Base-by-base conservation (phyloP, 2,329 filamentous ascomycete genomes). In the Cucurbitaria berberidis region DNA sequence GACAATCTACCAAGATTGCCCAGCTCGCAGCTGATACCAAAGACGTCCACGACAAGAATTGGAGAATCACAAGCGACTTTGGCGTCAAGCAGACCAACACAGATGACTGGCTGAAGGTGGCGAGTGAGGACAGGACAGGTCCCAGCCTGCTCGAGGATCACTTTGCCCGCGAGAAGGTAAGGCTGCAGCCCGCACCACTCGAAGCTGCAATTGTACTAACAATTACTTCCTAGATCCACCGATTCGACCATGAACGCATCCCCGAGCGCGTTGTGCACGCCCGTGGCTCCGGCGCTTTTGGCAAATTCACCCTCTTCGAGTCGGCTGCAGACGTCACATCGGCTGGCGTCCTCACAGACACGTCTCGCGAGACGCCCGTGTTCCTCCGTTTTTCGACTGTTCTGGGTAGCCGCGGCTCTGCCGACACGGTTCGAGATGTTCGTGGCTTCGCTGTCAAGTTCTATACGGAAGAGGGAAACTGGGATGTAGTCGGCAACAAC, bases 351-450 rank as follows among this genome's bases (percentile, higher is more conserved):
- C 74, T 91, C 40, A 90, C 84, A 1, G 88, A 90, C 57, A 90
- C 86, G 0, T 84, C 83, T 0, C 82, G 86, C 26, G 83, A 81
- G 29, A 91, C 89, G 0, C 86, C 82, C 0, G 78, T 90, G 1
- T 90, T 91, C 67, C 67, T 89, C 15, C 86, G 90, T 0, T 93
- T 95, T 73, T 93, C 89, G 0, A 93, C 90, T 0, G 90, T 91
- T 0, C 80, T 90, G 1, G 89, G 89, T 6, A 90, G 86, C 68
- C 82, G 86, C 29, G 90, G 90, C 11, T 90, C 87, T 45, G 88
- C 89, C 5, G 90, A 95, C 69, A 93, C 89, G 0, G 90, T 92
- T 1, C 84, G 90, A n/a, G 90, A 95, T 78, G 88, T 92, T 2
- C 85, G 89, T 32, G 90, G 90, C 1, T 95, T 93, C 59, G 89